Evolutionary conservation across 2,329 filamentous ascomycete species (phyloP).

Genomic region (Trichoderma koningiopsis): DNA sequence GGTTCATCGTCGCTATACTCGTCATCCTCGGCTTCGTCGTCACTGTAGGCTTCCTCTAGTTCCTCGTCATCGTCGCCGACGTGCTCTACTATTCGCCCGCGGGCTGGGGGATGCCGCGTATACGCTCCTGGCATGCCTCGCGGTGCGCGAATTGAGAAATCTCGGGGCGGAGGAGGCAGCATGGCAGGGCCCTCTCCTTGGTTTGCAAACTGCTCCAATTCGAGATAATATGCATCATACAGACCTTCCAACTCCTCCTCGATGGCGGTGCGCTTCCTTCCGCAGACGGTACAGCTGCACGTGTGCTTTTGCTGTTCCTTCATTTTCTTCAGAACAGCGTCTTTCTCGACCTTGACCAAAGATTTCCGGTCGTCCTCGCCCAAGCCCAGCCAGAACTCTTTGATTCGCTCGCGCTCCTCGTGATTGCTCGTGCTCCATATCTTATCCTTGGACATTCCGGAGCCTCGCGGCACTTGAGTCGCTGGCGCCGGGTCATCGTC

Average conservation of each 20-base stretch:
- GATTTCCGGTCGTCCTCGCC: conserved; percentile 94
- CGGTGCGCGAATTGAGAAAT: conserved; percentile 62
- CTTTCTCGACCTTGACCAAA: conserved; percentile 96
- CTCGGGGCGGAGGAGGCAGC: conserved; percentile 53
- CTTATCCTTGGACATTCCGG: conserved; percentile 70
- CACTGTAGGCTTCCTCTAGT: conserved; percentile 53
- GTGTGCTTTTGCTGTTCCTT: conserved; percentile 99
- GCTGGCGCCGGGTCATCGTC: conserved; percentile 18
- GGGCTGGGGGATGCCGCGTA: conserved; percentile 68
- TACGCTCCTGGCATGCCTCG: conserved; percentile 61
- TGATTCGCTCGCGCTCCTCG: conserved; percentile 95
- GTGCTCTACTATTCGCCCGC: conserved; percentile 72
- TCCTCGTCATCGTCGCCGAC: conserved; percentile 59
- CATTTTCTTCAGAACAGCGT: conserved; percentile 98
- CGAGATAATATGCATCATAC: conserved; percentile 98
- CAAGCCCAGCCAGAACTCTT: conserved; percentile 95
- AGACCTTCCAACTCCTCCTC: conserved; percentile 97
- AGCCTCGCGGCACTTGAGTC: conserved; percentile 39
- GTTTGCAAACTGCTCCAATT: conserved; percentile 96
- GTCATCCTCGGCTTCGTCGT: conserved; percentile 59
- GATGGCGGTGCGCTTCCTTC: conserved; percentile 92
- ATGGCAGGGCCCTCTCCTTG: conserved; percentile 68
- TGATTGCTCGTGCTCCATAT: conserved; percentile 97
- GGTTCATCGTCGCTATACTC: conserved; percentile 67
- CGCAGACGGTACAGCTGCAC: conserved; percentile 96